Evolutionary conservation across 2,329 filamentous ascomycete genomes (phyloP).

Genomic region (Monosporascus sp.): DNA sequence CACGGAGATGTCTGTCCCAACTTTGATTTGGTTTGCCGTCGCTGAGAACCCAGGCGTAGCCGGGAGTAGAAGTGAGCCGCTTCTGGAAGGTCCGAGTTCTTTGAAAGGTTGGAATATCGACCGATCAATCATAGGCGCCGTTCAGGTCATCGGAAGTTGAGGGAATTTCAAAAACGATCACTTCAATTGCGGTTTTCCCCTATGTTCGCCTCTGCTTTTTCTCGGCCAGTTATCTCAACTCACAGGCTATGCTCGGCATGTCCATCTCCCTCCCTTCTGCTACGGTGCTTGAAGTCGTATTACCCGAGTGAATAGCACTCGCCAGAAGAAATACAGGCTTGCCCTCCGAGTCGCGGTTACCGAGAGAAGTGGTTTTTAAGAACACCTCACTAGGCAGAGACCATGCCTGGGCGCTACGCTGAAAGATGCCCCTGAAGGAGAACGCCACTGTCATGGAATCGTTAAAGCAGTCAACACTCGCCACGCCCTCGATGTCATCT

Average conservation of each 20-base stretch:
- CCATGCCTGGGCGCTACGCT: constrained; percentile 17
- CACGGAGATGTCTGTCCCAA: constrained; percentile 33
- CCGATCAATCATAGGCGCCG: constrained; percentile 18
- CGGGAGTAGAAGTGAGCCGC: constrained; percentile 23
- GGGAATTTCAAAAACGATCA: constrained; percentile 9
- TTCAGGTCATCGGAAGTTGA: constrained; percentile 13
- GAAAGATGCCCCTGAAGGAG: constrained; percentile 10
- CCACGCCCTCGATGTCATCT: constrained; percentile 25
- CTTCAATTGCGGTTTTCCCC: constrained; percentile 8
- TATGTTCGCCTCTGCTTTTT: constrained; percentile 1
- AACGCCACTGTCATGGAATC: constrained; percentile 25
- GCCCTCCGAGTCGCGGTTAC: constrained; percentile 33
- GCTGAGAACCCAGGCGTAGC: constrained; percentile 28
- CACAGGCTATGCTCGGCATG: constrained; percentile 30
- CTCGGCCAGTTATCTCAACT: constrained; percentile 7
- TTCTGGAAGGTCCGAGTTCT: constrained; percentile 11
- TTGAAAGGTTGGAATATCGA: constrained; percentile 4
- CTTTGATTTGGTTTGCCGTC: constrained; percentile 28
- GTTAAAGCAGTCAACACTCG: constrained; percentile 24
- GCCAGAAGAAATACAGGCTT: constrained; percentile 36
- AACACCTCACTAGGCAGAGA: constrained; percentile 20
- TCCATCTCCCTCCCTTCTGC: constrained; percentile 27
- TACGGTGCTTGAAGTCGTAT: constrained; percentile 22
- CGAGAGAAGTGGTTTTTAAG: constrained; percentile 37
- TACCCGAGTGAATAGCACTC: constrained; percentile 22